Percentiles rank a stretch among this genome's conserved stretches.
Evolutionary conservation across 169 alveolate genomes (phyloP).

Genomic region (Plasmodium fragile): DNA sequence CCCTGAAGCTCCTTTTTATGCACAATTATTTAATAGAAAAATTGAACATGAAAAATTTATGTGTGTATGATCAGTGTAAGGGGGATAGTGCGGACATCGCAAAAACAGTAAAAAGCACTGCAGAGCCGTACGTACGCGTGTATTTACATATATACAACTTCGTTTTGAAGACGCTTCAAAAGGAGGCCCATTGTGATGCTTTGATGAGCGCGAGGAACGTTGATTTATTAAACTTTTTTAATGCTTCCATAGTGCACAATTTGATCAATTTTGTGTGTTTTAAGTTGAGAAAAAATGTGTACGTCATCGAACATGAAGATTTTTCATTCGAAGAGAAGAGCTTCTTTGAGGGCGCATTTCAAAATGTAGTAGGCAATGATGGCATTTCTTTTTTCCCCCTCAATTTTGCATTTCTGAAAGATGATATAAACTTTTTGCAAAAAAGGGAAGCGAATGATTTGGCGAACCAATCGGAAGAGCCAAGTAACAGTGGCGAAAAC

Average conservation of each 20-base stretch:
- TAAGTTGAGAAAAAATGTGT: constrained; percentile 23
- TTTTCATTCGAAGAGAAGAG: constrained; percentile 30
- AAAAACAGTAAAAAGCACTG: background rate
- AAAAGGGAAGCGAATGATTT: background rate
- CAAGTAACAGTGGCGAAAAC: background rate
- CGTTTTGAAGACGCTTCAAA: constrained; percentile 35
- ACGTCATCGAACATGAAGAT: constrained; percentile 45
- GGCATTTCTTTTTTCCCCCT: constrained; percentile 27
- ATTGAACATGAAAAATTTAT: constrained; percentile 60
- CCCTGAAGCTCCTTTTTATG: constrained; percentile 47
- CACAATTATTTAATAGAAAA: constrained; percentile 74
- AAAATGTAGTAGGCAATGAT: constrained; percentile 4
- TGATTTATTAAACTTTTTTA: constrained; percentile 52
- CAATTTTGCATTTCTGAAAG: constrained; percentile 26
- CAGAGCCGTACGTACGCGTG: background rate
- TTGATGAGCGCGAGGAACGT: constrained; percentile 11
- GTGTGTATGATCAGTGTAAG: constrained; percentile 6
- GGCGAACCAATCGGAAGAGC: background rate
- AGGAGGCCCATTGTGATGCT: background rate
- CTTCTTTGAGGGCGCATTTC: constrained; percentile 16
- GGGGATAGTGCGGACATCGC: background rate
- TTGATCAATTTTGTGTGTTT: constrained; percentile 34
- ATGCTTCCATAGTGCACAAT: constrained; percentile 63
- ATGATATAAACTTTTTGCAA: constrained; percentile 4
- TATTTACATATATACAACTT: constrained; percentile 49